Evolutionary conservation across 2,329 filamentous ascomycete genomes (phyloP), one percentile per base, ranked within the genome.

Genomic region (Peltaster fructicola): DNA sequence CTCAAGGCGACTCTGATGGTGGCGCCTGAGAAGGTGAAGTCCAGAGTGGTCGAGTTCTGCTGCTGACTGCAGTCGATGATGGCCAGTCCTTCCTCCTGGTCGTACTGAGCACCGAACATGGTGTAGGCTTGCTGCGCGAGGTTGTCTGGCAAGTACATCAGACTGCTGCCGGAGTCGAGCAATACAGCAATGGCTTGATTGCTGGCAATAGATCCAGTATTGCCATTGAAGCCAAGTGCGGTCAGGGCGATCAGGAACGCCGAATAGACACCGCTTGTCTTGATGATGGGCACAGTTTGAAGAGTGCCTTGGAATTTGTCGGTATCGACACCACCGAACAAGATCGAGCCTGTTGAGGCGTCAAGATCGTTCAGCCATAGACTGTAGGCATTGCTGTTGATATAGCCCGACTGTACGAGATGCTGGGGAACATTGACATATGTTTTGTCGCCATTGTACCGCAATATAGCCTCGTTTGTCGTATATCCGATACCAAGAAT

Each of bases 401-500:
- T 77, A 24, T 65, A 44, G 20, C 64, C 65, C 38, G 77, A 62
- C 14, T 63, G 45, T 12, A 68, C 59, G 45, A 88, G 59, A 36
- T 68, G 58, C 44, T 71, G 62, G 10, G 80, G 58, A 15, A 85
- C 54, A 42, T 77, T 69, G 8, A 60, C 47, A 35, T 70, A 71
- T 6, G 56, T 45, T 2, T 50, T 30, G 13, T 47, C 49, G 5
- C 61, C 57, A 6, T 58, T 63, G 34, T 66, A 59, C 25, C 62
- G 61, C 22, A 77, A 68, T 38, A 74, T 68, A 8, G 76, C 78
- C 52, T 93, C 84, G 47, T 90, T 88, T 35, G 61, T 48, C 1
- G 63, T 47, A 47, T 92, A 93, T 5, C 84, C 84, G 32, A 95
- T 75, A 10, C 84, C 84, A 11, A 93, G 51, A 20, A 95, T 80